These are phyloP conservation scores for Pythium guiyangense DNA, from an alignment of 352 stramenopile species.

Conservation along the genomic window DNA sequence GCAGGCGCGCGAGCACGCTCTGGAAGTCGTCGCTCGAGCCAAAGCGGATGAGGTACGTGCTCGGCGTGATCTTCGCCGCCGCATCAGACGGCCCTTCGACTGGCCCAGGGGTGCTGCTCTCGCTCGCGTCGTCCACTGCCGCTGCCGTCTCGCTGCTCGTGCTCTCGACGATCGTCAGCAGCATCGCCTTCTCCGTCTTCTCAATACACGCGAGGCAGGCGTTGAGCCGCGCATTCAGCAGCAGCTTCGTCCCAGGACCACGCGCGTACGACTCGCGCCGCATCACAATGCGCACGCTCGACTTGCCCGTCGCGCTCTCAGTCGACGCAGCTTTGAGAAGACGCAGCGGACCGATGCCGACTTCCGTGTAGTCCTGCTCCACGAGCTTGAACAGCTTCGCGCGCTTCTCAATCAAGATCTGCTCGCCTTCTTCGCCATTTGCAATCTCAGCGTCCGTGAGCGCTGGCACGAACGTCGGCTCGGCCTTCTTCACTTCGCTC, in stretches of 20 bases:
- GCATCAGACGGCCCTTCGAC: neutral
- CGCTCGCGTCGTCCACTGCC: neutral
- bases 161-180: conserved; percentile 58
- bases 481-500: conserved; percentile 37
- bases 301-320: conserved; percentile 32
- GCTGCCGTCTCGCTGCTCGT: conserved; percentile 13
- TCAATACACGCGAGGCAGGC: conserved; percentile 59
- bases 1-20: conserved; percentile 39
- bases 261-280: conserved; percentile 69
- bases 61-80: conserved; percentile 45
- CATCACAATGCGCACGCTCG: conserved; percentile 67
- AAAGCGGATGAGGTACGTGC: conserved; percentile 72
- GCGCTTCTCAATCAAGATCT: conserved; percentile 72
- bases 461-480: conserved; percentile 37
- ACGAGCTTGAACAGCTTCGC: conserved; percentile 79
- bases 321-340: conserved; percentile 48
- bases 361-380: conserved; percentile 68
- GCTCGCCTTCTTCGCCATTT: conserved; percentile 74
- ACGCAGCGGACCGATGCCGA: conserved; percentile 68
- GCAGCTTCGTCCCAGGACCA: conserved; percentile 69
- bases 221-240: conserved; percentile 63
- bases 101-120: neutral
- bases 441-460: conserved; percentile 59
- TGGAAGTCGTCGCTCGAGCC: conserved; percentile 53
- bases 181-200: conserved; percentile 77